phyloP scores from a whole-genome alignment of 495 filamentous ascomycete genomes.

The Sordaria brevicollis region DNA sequence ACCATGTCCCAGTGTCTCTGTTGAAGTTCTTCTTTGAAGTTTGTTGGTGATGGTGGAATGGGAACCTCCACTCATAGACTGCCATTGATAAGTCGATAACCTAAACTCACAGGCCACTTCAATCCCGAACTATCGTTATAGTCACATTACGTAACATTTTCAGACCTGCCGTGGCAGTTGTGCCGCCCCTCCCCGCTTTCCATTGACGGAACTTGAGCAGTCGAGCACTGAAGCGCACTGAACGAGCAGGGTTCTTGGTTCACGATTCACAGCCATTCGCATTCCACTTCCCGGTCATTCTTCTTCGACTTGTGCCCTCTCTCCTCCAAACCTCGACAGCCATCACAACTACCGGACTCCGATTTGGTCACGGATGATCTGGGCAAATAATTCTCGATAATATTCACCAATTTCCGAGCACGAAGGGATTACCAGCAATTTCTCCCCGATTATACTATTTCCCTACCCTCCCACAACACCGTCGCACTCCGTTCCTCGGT shows the following conservation, averaged over 20 bases:
- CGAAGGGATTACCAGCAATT: neutral
- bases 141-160: neutral
- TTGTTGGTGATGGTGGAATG: neutral
- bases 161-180: neutral
- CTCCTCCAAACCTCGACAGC: neutral
- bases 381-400: neutral
- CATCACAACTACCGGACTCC: neutral
- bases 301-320: neutral
- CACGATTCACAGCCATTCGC: neutral
- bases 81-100: too few species aligned
- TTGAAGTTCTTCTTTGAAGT: too few species aligned
- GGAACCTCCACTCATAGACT: too few species aligned
- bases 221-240: neutral
- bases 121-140: neutral
- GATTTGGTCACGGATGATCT: neutral
- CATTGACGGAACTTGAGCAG: neutral
- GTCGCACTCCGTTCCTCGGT: neutral
- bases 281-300: neutral
- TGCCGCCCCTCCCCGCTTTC: neutral
- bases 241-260: neutral
- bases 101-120: too few species aligned
- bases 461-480: neutral
- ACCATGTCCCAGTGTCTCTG: too few species aligned
- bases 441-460: neutral
- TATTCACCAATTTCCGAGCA: neutral